Conservation (phyloP, 352 stramenopile genomes). For the Globisporangium viniferum region DNA sequence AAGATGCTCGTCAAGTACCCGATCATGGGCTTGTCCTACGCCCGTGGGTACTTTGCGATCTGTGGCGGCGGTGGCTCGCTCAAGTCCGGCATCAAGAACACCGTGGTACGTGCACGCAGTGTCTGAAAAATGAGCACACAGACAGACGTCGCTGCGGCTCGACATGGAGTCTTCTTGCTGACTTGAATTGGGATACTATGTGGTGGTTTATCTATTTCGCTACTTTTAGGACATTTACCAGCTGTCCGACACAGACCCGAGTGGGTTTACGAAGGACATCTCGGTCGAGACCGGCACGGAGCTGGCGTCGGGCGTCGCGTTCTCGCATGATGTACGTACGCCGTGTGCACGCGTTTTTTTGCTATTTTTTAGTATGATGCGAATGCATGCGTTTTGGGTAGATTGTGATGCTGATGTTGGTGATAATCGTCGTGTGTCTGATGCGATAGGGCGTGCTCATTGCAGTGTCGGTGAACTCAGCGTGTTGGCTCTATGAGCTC, state of each 20-base stretch:
- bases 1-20: constrained; percentile 81
- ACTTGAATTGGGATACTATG: background rate
- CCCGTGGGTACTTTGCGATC: constrained; percentile 69
- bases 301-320: constrained; percentile 70
- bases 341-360: background rate
- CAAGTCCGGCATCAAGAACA: constrained; percentile 86
- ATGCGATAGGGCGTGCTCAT: constrained; percentile 47
- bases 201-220: background rate
- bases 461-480: constrained; percentile 68
- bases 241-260: constrained; percentile 57
- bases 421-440: background rate
- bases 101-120: constrained; percentile 35
- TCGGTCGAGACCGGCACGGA: constrained; percentile 69
- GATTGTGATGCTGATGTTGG: background rate
- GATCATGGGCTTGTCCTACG: constrained; percentile 81
- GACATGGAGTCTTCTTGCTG: no score
- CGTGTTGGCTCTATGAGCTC: constrained; percentile 79
- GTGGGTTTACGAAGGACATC: constrained; percentile 64
- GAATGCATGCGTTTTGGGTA: background rate
- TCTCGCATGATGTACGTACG: constrained; percentile 55
- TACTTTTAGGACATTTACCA: constrained; percentile 63
- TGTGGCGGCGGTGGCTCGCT: constrained; percentile 79
- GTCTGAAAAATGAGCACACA: no score
- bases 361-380: background rate
- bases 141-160: no score